Evolutionary conservation across 768 basidiomycete genomes (phyloP), one percentile per base, ranked within the genome.

Genomic region (Leucocoprinus leucothites): DNA sequence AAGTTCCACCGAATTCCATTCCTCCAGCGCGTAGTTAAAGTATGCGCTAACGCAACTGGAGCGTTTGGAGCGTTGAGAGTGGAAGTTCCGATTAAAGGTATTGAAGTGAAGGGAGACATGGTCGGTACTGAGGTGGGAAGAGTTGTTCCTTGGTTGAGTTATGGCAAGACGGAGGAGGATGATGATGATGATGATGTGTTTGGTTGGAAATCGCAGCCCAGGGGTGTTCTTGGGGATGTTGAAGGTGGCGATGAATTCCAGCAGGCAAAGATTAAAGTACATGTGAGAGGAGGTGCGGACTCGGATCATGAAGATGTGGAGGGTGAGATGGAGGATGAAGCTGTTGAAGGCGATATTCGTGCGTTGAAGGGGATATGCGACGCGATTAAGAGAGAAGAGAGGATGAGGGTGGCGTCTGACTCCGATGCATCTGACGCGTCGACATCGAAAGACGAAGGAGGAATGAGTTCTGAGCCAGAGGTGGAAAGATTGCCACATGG

Each of bases 41-140:
- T 99, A 4, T 89, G 85, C 50, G 86, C 90, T 11, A 97, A 91
- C 61, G 85, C 82, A 60, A 86, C 90, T 0, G 97, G 96, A 1
- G 90, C 91, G 0, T 95, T 91, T 67, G 94, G 85, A 2, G 95
- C 91, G 1, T 73, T 98, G 31, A 79, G 87, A 14, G 78, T 87
- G 13, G 92, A 95, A 61, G 87, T 83, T 50, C 71, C 71, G 36
- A 84, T 87, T 0, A 71, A 71, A 2, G 70, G 76, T 3, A 82
- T 98, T 46, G 65, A 65, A 0, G 61, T 89, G 5, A 64, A 65
- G 0, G 89, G 91, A 3, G 31, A 45, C 35, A 18, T 53, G 26
- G 21, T 96, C 19, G 72, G 78, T 16, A 79, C 86, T 44, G 91
- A 97, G 65, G 60, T 97, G 48, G 78, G 79, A 3, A 63, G 67